Conservation (phyloP, 2,329 filamentous ascomycete species). For the Penicillium sp. region DNA sequence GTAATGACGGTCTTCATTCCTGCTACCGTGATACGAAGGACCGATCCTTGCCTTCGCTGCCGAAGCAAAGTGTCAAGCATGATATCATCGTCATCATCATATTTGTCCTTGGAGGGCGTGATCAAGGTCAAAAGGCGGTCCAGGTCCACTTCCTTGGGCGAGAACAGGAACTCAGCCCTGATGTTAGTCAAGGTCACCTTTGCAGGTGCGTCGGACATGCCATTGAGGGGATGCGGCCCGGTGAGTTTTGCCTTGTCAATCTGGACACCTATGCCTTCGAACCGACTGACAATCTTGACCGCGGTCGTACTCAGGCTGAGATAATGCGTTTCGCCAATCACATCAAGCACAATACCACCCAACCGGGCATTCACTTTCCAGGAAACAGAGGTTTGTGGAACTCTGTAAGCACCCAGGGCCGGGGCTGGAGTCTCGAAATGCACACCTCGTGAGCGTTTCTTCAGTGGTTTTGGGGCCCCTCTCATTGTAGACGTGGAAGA, state of each 20-base stretch:
- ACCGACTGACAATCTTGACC: constrained; percentile 76
- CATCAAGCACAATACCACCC: constrained; percentile 71
- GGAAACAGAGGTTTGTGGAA: constrained; percentile 18
- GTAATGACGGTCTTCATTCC: constrained; percentile 64
- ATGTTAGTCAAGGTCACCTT: constrained; percentile 65
- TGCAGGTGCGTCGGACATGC: constrained; percentile 55
- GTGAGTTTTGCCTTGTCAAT: constrained; percentile 74
- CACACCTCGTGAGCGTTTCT: constrained; percentile 51
- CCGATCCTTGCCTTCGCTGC: constrained; percentile 82
- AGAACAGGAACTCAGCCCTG: constrained; percentile 69
- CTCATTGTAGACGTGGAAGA: constrained; percentile 66
- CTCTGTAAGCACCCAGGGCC: constrained; percentile 28
- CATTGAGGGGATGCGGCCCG: constrained; percentile 65
- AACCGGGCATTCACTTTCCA: constrained; percentile 75
- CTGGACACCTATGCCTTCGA: constrained; percentile 69
- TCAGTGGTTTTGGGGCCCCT: constrained; percentile 33
- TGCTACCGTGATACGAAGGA: constrained; percentile 71
- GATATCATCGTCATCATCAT: constrained; percentile 87
- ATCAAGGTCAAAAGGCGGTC: constrained; percentile 81
- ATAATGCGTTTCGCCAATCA: constrained; percentile 77
- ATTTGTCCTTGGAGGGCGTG: constrained; percentile 88
- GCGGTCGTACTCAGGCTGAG: constrained; percentile 75
- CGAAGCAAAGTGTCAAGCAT: constrained; percentile 87
- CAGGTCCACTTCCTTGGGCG: constrained; percentile 77
- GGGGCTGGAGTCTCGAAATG: constrained; percentile 57